phyloP scores from a whole-genome alignment of 768 basidiomycete species.

The Leucosporidium scottii region DNA sequence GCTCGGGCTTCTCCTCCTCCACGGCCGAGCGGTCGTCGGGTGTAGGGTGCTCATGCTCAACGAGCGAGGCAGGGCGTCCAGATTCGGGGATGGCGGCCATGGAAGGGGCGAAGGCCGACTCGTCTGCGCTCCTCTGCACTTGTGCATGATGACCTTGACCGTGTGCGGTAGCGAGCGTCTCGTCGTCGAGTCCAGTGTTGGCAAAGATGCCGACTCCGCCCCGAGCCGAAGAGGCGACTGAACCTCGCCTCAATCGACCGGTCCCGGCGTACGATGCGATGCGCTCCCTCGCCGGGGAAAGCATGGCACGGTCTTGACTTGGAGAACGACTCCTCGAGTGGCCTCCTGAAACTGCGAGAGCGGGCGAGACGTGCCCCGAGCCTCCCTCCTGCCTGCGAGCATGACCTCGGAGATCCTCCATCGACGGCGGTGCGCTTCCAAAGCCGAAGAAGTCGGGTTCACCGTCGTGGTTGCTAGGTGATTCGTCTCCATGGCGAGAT shows the following conservation, averaged over 20 bases:
- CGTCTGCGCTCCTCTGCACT: constrained; percentile 4
- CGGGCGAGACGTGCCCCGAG: background rate
- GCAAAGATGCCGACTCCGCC: constrained; percentile 34
- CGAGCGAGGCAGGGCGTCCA: constrained; percentile 10
- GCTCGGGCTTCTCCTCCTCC: constrained; percentile 50
- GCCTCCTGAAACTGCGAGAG: too few relatives aligned
- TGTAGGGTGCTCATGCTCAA: constrained; percentile 7
- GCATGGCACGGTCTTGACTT: background rate
- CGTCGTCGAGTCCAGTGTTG: constrained; percentile 36
- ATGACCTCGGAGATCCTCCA: constrained; percentile 31
- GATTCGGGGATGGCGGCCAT: constrained; percentile 33
- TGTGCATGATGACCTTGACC: background rate
- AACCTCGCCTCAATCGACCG: constrained; percentile 2
- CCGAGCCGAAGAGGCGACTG: background rate
- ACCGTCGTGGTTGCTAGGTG: constrained; percentile 36
- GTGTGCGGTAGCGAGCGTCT: constrained; percentile 16
- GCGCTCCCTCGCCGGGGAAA: constrained; percentile 18
- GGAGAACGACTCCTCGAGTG: background rate
- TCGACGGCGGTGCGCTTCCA: constrained; percentile 31
- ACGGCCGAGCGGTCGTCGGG: background rate
- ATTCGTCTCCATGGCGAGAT: background rate
- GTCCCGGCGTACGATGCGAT: constrained; percentile 11
- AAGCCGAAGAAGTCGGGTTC: constrained; percentile 36
- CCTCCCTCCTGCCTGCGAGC: constrained; percentile 20
- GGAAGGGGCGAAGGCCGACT: constrained; percentile 10